These are phyloP conservation scores for Penstemon newberryi DNA, from an alignment of 257 asterid genomes.

Conservation along the genomic window DNA sequence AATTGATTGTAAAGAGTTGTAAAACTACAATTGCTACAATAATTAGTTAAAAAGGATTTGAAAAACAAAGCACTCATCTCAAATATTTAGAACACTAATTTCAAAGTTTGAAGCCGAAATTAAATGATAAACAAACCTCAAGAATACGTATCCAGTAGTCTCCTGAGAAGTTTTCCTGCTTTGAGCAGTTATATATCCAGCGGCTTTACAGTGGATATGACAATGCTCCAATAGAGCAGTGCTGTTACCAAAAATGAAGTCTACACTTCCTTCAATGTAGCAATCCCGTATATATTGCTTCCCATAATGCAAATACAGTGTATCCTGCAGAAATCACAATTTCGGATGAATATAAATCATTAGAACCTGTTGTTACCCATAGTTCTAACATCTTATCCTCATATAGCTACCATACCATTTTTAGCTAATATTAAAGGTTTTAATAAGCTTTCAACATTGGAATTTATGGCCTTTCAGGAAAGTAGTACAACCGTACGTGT, in stretches of 20 bases:
- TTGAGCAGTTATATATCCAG: slow-evolving; percentile 86
- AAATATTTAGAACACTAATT: too few relatives aligned
- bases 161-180: slow-evolving; percentile 95
- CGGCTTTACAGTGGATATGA: slow-evolving; percentile 90
- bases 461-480: neutral
- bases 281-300: slow-evolving; percentile 88
- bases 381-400: neutral
- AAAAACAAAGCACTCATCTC: too few relatives aligned
- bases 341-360: neutral
- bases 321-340: slow-evolving; percentile 60
- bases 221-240: slow-evolving; percentile 96
- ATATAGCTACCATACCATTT: neutral
- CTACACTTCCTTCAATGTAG: slow-evolving; percentile 94
- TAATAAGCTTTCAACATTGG: neutral
- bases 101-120: neutral
- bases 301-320: slow-evolving; percentile 86
- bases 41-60: too few relatives aligned
- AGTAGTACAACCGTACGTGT: neutral
- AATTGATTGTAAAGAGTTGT: too few relatives aligned
- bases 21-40: too few relatives aligned
- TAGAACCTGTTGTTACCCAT: neutral
- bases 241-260: slow-evolving; percentile 97
- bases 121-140: slow-evolving; percentile 50
- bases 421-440: neutral
- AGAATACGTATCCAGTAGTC: slow-evolving; percentile 87